Conservation (phyloP, 371 early-diverging fungal genomes). For the Syncephalastrum monosporum region DNA sequence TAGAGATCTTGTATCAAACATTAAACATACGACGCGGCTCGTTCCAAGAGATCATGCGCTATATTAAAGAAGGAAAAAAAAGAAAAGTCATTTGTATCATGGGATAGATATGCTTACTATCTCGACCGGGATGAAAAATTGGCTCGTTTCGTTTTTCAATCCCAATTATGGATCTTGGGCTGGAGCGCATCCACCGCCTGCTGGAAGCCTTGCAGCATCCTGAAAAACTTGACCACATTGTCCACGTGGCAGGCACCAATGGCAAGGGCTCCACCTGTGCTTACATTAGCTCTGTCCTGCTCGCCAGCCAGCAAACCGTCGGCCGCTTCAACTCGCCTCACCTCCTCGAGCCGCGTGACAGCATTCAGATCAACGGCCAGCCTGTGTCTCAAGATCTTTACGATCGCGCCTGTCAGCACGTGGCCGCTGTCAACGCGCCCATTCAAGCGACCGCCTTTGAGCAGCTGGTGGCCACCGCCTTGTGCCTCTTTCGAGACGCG, state of each 20-base stretch:
- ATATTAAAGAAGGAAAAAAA: too few species aligned
- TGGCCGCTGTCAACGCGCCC: constrained; percentile 23
- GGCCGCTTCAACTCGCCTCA: constrained; percentile 83
- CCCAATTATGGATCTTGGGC: constrained; percentile 62
- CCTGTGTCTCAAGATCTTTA: constrained; percentile 43
- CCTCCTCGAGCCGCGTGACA: constrained; percentile 66
- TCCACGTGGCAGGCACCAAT: constrained; percentile 89
- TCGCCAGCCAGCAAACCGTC: constrained; percentile 21
- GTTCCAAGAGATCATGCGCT: too few species aligned
- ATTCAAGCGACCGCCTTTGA: constrained; percentile 58
- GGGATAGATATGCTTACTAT: too few species aligned
- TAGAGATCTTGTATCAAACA: too few species aligned
- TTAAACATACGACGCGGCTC: too few species aligned
- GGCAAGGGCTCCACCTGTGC: constrained; percentile 85
- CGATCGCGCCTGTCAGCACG: constrained; percentile 27
- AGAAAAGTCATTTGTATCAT: too few species aligned
- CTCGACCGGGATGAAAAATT: background rate
- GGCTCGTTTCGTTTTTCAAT: background rate
- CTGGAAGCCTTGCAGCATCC: constrained; percentile 61
- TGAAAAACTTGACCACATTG: constrained; percentile 67
- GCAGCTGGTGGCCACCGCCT: constrained; percentile 57
- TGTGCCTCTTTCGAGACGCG: constrained; percentile 52
- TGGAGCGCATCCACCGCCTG: constrained; percentile 62
- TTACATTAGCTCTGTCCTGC: constrained; percentile 48
- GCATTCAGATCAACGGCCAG: constrained; percentile 56